Evolutionary conservation across 345 rosid genomes (phyloP).

Genomic region (Barbarea vulgaris): DNA sequence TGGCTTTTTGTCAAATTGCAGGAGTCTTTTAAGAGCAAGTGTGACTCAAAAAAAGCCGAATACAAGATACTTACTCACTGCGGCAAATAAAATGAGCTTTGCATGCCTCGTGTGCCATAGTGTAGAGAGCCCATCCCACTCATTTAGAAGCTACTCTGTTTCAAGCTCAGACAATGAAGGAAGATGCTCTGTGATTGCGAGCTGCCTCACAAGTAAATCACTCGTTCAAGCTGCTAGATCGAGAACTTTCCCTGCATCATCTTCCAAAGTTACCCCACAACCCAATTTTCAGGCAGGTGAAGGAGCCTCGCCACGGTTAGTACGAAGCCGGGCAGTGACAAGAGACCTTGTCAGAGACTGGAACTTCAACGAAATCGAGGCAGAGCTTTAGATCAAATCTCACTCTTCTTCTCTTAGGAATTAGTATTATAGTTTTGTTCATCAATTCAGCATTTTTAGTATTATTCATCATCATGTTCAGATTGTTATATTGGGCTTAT

Average conservation of each 20-base stretch:
- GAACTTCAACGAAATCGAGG: slow-evolving; percentile 72
- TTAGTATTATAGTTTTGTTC: slow-evolving; percentile 33
- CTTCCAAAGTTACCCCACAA: slow-evolving; percentile 92
- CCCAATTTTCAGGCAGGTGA: slow-evolving; percentile 50
- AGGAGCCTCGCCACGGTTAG: slow-evolving; percentile 71
- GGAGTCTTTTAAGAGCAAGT: slow-evolving; percentile 2
- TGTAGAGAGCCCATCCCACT: slow-evolving; percentile 93
- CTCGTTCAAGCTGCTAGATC: slow-evolving; percentile 68
- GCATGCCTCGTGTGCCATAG: slow-evolving; percentile 91
- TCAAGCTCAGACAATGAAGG: slow-evolving; percentile 93
- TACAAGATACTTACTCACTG: background rate
- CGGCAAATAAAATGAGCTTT: slow-evolving; percentile 60
- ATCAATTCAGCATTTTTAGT: background rate
- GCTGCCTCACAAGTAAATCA: slow-evolving; percentile 69
- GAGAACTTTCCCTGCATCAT: slow-evolving; percentile 46
- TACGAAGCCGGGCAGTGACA: slow-evolving; percentile 84
- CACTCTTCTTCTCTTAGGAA: slow-evolving; percentile 26
- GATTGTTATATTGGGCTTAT: slow-evolving; percentile 8
- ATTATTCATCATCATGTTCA: background rate
- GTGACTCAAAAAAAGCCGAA: background rate
- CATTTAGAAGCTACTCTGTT: slow-evolving; percentile 89
- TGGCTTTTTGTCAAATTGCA: slow-evolving; percentile 19
- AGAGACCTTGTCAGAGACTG: slow-evolving; percentile 96
- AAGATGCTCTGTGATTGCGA: slow-evolving; percentile 73
- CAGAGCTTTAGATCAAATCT: slow-evolving; percentile 49